These are phyloP conservation scores for Serendipita sp. DNA, from an alignment of 768 basidiomycete species.

Conservation along the genomic window DNA sequence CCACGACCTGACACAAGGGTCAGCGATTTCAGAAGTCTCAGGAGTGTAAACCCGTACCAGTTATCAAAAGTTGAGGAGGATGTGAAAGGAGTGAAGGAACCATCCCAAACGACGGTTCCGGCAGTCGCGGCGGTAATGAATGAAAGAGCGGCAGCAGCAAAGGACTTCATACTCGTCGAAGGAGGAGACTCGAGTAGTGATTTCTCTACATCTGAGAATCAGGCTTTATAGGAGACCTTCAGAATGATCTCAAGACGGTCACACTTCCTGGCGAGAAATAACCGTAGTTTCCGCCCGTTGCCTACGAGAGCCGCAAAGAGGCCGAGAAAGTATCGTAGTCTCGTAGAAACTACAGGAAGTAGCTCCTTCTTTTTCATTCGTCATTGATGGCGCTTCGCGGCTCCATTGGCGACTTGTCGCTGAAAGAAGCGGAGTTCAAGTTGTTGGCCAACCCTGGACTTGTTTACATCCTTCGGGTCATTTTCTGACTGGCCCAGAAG, in stretches of 20 bases:
- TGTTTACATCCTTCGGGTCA: not conserved
- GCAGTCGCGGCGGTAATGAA: conserved; percentile 22
- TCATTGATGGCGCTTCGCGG: not conserved
- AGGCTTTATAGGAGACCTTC: not conserved
- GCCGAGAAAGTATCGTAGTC: not conserved
- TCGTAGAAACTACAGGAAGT: not conserved
- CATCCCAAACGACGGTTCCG: conserved; percentile 39
- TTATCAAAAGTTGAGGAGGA: conserved; percentile 33
- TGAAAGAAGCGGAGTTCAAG: not conserved
- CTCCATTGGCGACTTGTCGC: no score
- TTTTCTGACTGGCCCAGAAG: not conserved
- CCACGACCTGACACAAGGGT: conserved; percentile 30
- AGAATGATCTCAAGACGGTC: not conserved
- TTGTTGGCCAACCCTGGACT: not conserved
- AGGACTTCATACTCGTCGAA: conserved; percentile 11
- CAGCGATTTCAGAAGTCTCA: not conserved
- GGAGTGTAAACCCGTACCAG: conserved; percentile 18
- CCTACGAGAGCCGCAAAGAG: not conserved
- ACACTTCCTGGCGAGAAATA: conserved; percentile 4
- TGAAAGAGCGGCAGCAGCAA: conserved; percentile 12
- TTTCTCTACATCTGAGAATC: not conserved
- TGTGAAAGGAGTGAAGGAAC: conserved; percentile 26
- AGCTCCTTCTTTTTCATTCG: not conserved
- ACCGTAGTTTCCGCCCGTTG: conserved; percentile 1
- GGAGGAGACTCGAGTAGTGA: not conserved